Evolutionary conservation across 371 early-diverging fungal genomes (phyloP).

Genomic region (Apophysomyces trapeziformis): DNA sequence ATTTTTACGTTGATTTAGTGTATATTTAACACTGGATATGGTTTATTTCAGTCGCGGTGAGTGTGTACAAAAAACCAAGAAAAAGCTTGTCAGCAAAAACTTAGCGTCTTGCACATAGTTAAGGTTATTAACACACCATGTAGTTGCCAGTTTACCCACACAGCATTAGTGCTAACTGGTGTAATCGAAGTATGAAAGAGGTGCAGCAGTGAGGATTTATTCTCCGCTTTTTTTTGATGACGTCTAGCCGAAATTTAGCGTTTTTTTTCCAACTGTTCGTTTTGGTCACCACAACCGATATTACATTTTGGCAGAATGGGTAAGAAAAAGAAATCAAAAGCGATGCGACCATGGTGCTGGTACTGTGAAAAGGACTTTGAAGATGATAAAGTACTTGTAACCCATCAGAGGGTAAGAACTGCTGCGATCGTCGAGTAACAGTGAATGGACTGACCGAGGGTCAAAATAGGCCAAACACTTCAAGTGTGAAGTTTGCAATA

Average conservation of each 20-base stretch:
- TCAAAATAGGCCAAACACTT: constrained; percentile 81
- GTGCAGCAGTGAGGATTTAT: too few species aligned
- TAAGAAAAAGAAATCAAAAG: constrained; percentile 53
- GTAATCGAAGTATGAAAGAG: too few species aligned
- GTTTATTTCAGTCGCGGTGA: too few species aligned
- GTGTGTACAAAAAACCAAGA: too few species aligned
- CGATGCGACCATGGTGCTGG: constrained; percentile 65
- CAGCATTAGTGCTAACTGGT: too few species aligned
- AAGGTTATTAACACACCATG: too few species aligned
- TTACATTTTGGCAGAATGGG: constrained; percentile 30
- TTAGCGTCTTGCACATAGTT: too few species aligned
- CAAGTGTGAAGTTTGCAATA: constrained; percentile 85
- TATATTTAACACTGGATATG: too few species aligned
- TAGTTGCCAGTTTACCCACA: too few species aligned
- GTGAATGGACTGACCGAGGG: neutral
- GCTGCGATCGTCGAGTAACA: neutral
- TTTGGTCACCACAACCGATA: constrained; percentile 5
- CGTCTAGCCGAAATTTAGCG: constrained; percentile 7
- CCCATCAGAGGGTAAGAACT: constrained; percentile 75
- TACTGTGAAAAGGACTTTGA: constrained; percentile 98
- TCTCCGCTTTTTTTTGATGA: neutral
- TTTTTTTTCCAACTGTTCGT: constrained; percentile 15
- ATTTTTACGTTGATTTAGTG: too few species aligned
- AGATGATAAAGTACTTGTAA: constrained; percentile 92
- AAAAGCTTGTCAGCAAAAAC: too few species aligned